Evolutionary conservation across 2,329 filamentous ascomycete species (phyloP), one percentile per base, ranked within the genome.

Genomic region (Chaetomiaceae sp.): DNA sequence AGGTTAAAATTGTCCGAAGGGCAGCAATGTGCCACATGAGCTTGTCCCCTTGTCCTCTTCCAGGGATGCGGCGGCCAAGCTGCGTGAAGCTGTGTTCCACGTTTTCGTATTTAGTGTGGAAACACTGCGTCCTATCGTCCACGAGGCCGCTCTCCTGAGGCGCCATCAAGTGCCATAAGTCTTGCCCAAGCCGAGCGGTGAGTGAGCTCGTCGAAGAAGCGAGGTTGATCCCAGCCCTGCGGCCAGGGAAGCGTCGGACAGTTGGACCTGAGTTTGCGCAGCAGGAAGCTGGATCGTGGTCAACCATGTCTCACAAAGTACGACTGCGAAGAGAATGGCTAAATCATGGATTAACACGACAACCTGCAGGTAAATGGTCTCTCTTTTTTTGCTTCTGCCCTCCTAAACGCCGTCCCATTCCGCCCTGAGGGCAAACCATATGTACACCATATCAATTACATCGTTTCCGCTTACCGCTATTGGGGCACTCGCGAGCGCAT

Each of bases 391-490:
- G 30, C 30, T 40, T 43, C 40, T 42, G 21, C 30, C 41, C 44
- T 30, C 37, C 44, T 33, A 43, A 57, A 57, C 50, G 55, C 55
- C 55, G 20, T 57, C 53, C 53, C 50, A 53, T 49, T 51, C 27
- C 43, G 35, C 45, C 38, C 49, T 17, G 20, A 12, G 30, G 30
- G 53, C 48, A 50, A 54, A 35, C 21, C 53, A 25, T 54, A 54
- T 55, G 44, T 58, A 58, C 55, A 53, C 44, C 44, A 48, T 52
- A 55, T 50, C 38, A 51, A 50, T 48, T 54, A 57, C 55, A 57
- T 45, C 19, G 47, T 41, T 44, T 53, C 37, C 39, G 48, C 41
- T 27, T 44, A 44, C 41, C 41, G 33, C 31, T 33, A 27, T 19
- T 23, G 5, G 20, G n/a, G 23, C 27, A 41, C 27, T 23, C 20